Conservation (phyloP, 2,329 filamentous ascomycete genomes). For the Amesomyces nigricolor region DNA sequence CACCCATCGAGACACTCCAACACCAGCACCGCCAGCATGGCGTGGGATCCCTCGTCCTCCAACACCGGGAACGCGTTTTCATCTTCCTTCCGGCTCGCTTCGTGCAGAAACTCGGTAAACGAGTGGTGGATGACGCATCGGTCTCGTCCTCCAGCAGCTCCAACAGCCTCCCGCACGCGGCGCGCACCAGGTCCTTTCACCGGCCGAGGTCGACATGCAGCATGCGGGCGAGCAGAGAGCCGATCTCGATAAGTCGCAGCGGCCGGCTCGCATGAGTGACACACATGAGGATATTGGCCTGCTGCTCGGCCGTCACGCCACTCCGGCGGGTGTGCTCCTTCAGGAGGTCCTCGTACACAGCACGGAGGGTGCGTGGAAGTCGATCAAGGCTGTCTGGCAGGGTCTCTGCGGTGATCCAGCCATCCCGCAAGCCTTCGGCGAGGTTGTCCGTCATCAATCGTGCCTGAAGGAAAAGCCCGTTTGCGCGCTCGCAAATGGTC, state of each 20-base stretch:
- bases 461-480: constrained; percentile 34
- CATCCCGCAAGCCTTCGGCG: constrained; percentile 18
- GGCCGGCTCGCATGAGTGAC: constrained; percentile 38
- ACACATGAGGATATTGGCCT: constrained; percentile 34
- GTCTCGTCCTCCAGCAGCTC: constrained; percentile 42
- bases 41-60: neutral
- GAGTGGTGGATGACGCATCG: constrained; percentile 42
- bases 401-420: constrained; percentile 19
- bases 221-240: constrained; percentile 21
- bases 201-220: constrained; percentile 12
- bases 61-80: neutral
- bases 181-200: constrained; percentile 33
- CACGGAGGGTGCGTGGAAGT: neutral
- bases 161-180: constrained; percentile 37
- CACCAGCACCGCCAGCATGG: constrained; percentile 1
- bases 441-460: constrained; percentile 32
- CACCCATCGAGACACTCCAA: constrained; percentile 1
- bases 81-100: constrained; percentile 18
- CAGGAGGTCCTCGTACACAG: constrained; percentile 35
- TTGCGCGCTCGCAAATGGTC: constrained; percentile 19
- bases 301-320: constrained; percentile 29
- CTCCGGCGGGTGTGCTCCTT: constrained; percentile 32
- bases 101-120: constrained; percentile 42
- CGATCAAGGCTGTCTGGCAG: constrained; percentile 31
- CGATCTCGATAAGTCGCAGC: constrained; percentile 36